These are phyloP conservation scores for Triadica sebifera DNA, from an alignment of 345 rosid species.

Conservation along the genomic window DNA sequence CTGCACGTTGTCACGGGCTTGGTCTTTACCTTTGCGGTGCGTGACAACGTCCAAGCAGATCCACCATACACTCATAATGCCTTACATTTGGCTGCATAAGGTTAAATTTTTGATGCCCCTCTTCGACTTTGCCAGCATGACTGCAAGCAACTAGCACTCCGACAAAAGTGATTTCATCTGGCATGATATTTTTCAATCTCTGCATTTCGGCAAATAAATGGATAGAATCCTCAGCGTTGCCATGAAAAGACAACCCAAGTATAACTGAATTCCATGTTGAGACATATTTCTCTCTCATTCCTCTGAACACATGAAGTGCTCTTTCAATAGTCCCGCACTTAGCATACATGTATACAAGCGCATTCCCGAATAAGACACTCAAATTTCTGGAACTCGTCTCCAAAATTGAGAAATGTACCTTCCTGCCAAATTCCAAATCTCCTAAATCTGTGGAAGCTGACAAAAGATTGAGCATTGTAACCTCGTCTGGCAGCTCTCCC, in stretches of 20 bases:
- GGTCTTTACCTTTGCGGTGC: no score
- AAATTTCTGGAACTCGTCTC: slow-evolving; percentile 30
- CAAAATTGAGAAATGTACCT: slow-evolving; percentile 43
- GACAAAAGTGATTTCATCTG: slow-evolving; percentile 61
- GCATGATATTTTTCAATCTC: slow-evolving; percentile 39
- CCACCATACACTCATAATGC: slow-evolving; percentile 77
- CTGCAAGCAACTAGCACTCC: slow-evolving; percentile 67
- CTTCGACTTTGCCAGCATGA: slow-evolving; percentile 59
- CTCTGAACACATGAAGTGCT: slow-evolving; percentile 54
- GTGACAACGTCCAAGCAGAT: slow-evolving; percentile 59
- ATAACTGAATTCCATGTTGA: slow-evolving; percentile 67
- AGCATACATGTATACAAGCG: slow-evolving; percentile 65
- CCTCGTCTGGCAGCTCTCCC: slow-evolving; percentile 62
- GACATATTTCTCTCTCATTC: slow-evolving; percentile 50
- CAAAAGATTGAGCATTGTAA: slow-evolving; percentile 60
- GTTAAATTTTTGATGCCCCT: slow-evolving; percentile 51
- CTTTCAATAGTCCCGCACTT: slow-evolving; percentile 59
- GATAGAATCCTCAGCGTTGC: slow-evolving; percentile 50
- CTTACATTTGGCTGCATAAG: slow-evolving; percentile 64
- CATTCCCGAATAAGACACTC: slow-evolving; percentile 52
- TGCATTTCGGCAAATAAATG: slow-evolving; percentile 53
- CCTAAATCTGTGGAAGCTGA: slow-evolving; percentile 64
- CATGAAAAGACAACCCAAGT: slow-evolving; percentile 65
- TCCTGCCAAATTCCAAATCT: slow-evolving; percentile 54
- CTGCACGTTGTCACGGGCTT: no score